phyloP scores from a whole-genome alignment of 164 flowering plant species.

The Vitis cinerea region DNA sequence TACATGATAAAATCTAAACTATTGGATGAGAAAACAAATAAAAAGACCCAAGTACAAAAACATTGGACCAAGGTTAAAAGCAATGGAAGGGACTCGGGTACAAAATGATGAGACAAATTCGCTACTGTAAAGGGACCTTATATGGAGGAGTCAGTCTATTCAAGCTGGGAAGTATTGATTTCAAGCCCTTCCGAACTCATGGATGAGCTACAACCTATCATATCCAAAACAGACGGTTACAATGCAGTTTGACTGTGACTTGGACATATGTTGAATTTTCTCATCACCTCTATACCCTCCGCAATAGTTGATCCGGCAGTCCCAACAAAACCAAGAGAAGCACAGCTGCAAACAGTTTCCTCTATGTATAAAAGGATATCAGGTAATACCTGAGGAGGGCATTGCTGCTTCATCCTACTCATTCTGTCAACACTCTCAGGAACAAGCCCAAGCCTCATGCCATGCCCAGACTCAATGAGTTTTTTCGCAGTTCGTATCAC shows the following conservation, averaged over 20 bases:
- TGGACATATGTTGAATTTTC: constrained; percentile 49
- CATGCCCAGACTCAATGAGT: constrained; percentile 41
- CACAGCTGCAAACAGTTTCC: constrained; percentile 88
- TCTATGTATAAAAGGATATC: constrained; percentile 75
- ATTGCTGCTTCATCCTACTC: constrained; percentile 21
- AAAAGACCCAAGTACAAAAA: too few relatives aligned
- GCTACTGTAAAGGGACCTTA: too few relatives aligned
- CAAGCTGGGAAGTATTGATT: too few relatives aligned
- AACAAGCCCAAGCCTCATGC: constrained; percentile 33
- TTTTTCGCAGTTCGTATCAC: constrained; percentile 50
- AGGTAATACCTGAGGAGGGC: constrained; percentile 34
- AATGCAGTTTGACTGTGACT: background rate
- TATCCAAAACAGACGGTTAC: too few relatives aligned
- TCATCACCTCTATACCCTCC: constrained; percentile 74
- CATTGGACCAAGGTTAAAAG: too few relatives aligned
- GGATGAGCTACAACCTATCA: too few relatives aligned
- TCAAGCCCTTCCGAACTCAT: too few relatives aligned
- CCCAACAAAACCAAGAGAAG: constrained; percentile 90
- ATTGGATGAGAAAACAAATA: too few relatives aligned
- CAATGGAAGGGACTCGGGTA: too few relatives aligned
- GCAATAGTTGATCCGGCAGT: constrained; percentile 96
- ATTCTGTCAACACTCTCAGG: constrained; percentile 13
- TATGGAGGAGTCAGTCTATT: too few relatives aligned
- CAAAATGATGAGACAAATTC: too few relatives aligned
- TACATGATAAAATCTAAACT: too few relatives aligned